Evolutionary conservation across 495 filamentous ascomycete species (phyloP).

Genomic region (Penicillium lividum): DNA sequence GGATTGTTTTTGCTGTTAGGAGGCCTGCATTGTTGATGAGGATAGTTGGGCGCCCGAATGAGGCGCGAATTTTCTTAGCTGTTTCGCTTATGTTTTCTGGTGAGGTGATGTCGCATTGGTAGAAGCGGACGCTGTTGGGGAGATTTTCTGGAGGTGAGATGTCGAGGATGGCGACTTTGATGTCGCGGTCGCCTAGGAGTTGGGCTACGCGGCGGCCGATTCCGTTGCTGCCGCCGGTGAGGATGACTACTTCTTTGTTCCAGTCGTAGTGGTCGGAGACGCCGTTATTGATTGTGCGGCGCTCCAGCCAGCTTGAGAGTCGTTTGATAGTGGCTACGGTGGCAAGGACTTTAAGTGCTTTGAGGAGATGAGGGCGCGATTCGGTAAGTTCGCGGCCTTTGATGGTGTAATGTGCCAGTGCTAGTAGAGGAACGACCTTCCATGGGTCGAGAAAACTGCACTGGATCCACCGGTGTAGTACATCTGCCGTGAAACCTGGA

Average conservation of each 20-base stretch:
- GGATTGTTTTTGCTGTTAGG: slow-evolving; percentile 59
- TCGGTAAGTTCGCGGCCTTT: slow-evolving; percentile 53
- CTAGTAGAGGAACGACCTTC: slow-evolving; percentile 56
- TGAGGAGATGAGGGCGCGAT: slow-evolving; percentile 41
- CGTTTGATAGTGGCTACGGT: slow-evolving; percentile 49
- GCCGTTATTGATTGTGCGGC: slow-evolving; percentile 61
- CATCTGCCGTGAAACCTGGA: slow-evolving; percentile 63
- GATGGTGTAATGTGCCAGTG: slow-evolving; percentile 59
- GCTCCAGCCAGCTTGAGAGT: slow-evolving; percentile 52
- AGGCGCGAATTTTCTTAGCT: slow-evolving; percentile 50
- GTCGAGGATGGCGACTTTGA: slow-evolving; percentile 71
- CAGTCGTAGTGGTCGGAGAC: slow-evolving; percentile 63
- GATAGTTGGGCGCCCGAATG: slow-evolving; percentile 65
- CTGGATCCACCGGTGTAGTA: slow-evolving; percentile 53
- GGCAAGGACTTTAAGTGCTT: slow-evolving; percentile 27
- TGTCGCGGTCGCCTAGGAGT: slow-evolving; percentile 55
- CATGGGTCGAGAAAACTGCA: slow-evolving; percentile 60
- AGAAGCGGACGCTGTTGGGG: slow-evolving; percentile 56
- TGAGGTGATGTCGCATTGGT: slow-evolving; percentile 65
- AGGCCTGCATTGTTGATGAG: slow-evolving; percentile 78
- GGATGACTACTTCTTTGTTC: slow-evolving; percentile 66
- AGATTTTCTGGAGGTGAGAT: slow-evolving; percentile 58
- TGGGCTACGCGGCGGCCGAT: slow-evolving; percentile 65
- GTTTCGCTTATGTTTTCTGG: slow-evolving; percentile 46
- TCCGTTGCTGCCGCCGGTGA: slow-evolving; percentile 71